Percentiles rank a stretch among this genome's conserved stretches.
Conservation (phyloP, 306 rosid species). For the Leucaena leucocephala region DNA sequence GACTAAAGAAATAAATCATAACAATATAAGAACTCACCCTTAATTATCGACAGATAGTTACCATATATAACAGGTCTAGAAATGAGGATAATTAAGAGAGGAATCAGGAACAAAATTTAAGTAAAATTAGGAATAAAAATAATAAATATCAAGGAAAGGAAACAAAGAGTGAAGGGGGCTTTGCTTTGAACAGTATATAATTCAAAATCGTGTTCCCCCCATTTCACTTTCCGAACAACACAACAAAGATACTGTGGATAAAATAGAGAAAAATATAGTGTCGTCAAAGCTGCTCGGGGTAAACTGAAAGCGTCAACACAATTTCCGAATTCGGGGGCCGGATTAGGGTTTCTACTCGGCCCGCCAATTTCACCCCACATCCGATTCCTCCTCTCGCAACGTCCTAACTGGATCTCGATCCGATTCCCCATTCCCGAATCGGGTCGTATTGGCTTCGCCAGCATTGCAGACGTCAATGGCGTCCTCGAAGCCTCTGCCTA, state of each 20-base stretch:
- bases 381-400: conserved; percentile 6
- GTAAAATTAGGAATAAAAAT: not conserved
- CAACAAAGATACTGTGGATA: not conserved
- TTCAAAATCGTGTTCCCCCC: conserved; percentile 58
- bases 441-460: conserved; percentile 37
- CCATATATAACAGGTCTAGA: not conserved
- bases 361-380: conserved; percentile 46
- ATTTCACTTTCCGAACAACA: conserved; percentile 1
- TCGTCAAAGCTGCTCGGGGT: conserved; percentile 21
- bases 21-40: not conserved
- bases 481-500: conserved; percentile 59
- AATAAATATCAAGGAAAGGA: too few species aligned
- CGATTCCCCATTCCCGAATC: conserved; percentile 45
- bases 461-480: conserved; percentile 55
- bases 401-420: conserved; percentile 44
- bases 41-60: not conserved
- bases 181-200: conserved; percentile 32
- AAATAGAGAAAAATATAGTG: not conserved
- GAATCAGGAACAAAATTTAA: not conserved
- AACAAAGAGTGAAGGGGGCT: not conserved
- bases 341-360: conserved; percentile 61
- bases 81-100: not conserved
- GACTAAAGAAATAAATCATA: too few species aligned
- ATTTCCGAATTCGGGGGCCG: conserved; percentile 20
- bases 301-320: conserved; percentile 35